Percentiles rank a stretch among this genome's conserved stretches.
Conservation (phyloP, 352 stramenopile species). For the Pythium periplocum region DNA sequence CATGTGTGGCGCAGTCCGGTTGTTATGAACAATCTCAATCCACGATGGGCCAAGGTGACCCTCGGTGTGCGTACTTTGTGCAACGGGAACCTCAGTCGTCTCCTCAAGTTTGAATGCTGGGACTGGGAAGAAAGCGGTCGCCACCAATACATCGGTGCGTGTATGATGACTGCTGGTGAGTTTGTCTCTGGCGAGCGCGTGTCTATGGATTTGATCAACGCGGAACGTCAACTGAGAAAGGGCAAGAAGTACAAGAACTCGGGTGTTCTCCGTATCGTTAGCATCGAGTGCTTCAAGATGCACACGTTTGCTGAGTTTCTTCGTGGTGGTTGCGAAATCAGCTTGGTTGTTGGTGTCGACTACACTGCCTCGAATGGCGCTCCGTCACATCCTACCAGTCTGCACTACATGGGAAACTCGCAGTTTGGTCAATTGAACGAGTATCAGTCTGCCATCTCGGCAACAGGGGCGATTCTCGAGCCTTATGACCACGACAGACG, state of each 20-base stretch:
- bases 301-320: constrained; percentile 73
- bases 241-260: constrained; percentile 75
- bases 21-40: constrained; percentile 65
- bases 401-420: constrained; percentile 56
- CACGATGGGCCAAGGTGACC: constrained; percentile 48
- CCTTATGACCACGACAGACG: constrained; percentile 70
- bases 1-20: constrained; percentile 64
- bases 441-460: constrained; percentile 72
- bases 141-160: constrained; percentile 66
- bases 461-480: constrained; percentile 62
- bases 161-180: constrained; percentile 43
- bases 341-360: constrained; percentile 77
- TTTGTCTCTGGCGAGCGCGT: constrained; percentile 50
- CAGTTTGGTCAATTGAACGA: constrained; percentile 65
- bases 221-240: constrained; percentile 57
- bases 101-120: constrained; percentile 72
- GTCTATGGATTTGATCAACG: constrained; percentile 56
- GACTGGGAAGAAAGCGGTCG: constrained; percentile 69
- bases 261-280: constrained; percentile 49
- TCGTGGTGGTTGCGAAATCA: constrained; percentile 64
- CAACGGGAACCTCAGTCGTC: constrained; percentile 49
- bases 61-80: constrained; percentile 62
- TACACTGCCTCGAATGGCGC: constrained; percentile 71
- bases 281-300: constrained; percentile 54
- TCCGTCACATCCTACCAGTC: constrained; percentile 33